Evolutionary conservation across 2,329 filamentous ascomycete species (phyloP).

Genomic region (Fusarium citri): DNA sequence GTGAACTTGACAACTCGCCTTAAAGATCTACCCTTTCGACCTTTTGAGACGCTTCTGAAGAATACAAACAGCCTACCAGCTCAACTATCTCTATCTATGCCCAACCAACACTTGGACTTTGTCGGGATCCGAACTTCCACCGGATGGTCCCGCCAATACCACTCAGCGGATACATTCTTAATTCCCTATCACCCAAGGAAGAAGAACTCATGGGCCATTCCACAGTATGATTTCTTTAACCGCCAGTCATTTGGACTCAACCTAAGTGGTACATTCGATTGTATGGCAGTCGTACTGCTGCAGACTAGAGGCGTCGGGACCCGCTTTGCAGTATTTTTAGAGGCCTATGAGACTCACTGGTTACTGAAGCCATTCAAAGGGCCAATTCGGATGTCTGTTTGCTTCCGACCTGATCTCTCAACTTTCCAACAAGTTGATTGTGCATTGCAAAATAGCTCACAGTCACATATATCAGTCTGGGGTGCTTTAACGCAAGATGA

Average conservation of each 20-base stretch:
- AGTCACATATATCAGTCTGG: background rate
- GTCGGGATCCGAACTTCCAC: background rate
- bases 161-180: background rate
- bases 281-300: background rate
- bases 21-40: no score
- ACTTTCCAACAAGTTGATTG: background rate
- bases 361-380: background rate
- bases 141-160: background rate
- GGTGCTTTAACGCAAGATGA: no score
- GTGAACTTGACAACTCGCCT: no score
- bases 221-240: rapidly evolving
- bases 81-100: no score
- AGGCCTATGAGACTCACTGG: background rate
- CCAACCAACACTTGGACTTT: background rate
- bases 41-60: no score
- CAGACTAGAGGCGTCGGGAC: background rate
- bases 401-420: background rate
- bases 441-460: background rate
- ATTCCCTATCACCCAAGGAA: background rate
- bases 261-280: background rate
- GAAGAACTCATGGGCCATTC: background rate
- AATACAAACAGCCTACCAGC: no score
- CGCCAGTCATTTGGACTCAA: background rate
- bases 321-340: background rate
- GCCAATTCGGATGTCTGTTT: background rate